A percentile compares a stretch with the other conserved stretches of the same genome.
Evolutionary conservation across 768 basidiomycete genomes (phyloP).

Genomic region (Boletus tylopilopsis): DNA sequence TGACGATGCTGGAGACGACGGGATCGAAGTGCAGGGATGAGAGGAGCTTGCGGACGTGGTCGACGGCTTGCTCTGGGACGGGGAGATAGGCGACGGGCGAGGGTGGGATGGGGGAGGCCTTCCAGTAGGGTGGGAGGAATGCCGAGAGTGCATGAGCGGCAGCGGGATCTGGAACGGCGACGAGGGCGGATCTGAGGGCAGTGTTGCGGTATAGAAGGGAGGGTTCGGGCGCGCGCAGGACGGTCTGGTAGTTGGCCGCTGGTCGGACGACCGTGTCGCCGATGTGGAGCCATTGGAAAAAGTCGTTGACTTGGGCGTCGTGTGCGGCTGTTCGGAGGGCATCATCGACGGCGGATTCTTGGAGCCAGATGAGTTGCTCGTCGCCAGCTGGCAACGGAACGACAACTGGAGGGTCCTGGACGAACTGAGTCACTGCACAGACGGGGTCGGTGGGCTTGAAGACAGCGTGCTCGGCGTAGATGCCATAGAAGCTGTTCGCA

Average conservation of each 20-base stretch:
- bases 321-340: slow-evolving; percentile 35
- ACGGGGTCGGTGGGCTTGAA: slow-evolving; percentile 37
- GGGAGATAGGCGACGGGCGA: slow-evolving; percentile 47
- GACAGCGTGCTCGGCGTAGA: slow-evolving; percentile 49
- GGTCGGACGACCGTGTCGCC: slow-evolving; percentile 11
- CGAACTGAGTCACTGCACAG: slow-evolving; percentile 35
- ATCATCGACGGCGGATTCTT: slow-evolving; percentile 50
- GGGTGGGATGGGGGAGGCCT: slow-evolving; percentile 56
- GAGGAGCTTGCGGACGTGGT: slow-evolving; percentile 57
- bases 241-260: slow-evolving; percentile 16
- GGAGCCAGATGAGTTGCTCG: slow-evolving; percentile 57
- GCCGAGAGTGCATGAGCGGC: slow-evolving; percentile 50
- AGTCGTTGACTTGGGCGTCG: slow-evolving; percentile 33
- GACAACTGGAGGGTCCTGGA: background rate
- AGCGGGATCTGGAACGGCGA: slow-evolving; percentile 41
- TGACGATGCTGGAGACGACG: slow-evolving; percentile 60
- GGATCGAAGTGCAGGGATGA: slow-evolving; percentile 63
- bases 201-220: slow-evolving; percentile 42
- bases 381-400: slow-evolving; percentile 23
- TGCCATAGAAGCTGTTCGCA: slow-evolving; percentile 51
- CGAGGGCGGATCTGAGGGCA: slow-evolving; percentile 39
- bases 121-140: slow-evolving; percentile 71
- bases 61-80: slow-evolving; percentile 53
- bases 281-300: slow-evolving; percentile 32
- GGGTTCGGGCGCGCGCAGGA: slow-evolving; percentile 9